These are phyloP conservation scores for Starmerella vaccinii DNA, from an alignment of 805 yeast genomes.

Conservation along the genomic window DNA sequence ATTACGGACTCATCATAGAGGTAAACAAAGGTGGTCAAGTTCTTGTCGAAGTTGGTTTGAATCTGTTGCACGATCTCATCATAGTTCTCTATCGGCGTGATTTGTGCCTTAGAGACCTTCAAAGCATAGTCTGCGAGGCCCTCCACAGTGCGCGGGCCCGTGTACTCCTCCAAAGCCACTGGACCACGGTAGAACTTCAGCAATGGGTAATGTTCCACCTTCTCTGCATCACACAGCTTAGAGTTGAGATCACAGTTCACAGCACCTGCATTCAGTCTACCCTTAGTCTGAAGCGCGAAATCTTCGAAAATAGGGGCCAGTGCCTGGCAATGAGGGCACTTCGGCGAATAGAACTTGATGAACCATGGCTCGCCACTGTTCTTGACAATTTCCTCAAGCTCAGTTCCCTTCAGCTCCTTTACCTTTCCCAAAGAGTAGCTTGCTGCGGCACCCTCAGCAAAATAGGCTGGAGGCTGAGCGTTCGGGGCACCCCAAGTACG, in stretches of 20 bases:
- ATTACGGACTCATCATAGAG: slow-evolving; percentile 33
- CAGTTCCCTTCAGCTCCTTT: slow-evolving; percentile 25
- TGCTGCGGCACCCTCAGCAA: slow-evolving; percentile 10
- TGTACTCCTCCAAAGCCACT: slow-evolving; percentile 18
- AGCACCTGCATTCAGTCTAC: slow-evolving; percentile 33
- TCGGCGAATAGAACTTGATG: slow-evolving; percentile 35
- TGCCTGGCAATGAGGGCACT: slow-evolving; percentile 33
- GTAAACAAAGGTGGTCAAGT: slow-evolving; percentile 31
- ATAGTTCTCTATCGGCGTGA: slow-evolving; percentile 26
- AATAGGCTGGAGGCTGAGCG: slow-evolving; percentile 20
- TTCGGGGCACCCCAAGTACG: slow-evolving; percentile 21
- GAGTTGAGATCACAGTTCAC: slow-evolving; percentile 33
- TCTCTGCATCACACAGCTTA: slow-evolving; percentile 30
- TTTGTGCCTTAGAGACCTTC: slow-evolving; percentile 25
- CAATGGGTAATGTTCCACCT: slow-evolving; percentile 26
- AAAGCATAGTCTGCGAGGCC: slow-evolving; percentile 30
- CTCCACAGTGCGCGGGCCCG: slow-evolving; percentile 30
- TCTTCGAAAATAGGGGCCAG: slow-evolving; percentile 33
- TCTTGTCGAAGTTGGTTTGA: slow-evolving; percentile 21
- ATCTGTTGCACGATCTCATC: slow-evolving; percentile 24
- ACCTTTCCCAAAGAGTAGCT: slow-evolving; percentile 30
- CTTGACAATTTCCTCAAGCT: slow-evolving; percentile 27
- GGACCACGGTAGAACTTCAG: slow-evolving; percentile 18
- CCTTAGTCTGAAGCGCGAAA: slow-evolving; percentile 29
- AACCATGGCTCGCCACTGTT: slow-evolving; percentile 32